Percentiles rank a stretch among this genome's conserved stretches.
These are phyloP conservation scores for Hirsutella minnesotensis DNA, from an alignment of 2,329 filamentous ascomycete species.

Conservation along the genomic window DNA sequence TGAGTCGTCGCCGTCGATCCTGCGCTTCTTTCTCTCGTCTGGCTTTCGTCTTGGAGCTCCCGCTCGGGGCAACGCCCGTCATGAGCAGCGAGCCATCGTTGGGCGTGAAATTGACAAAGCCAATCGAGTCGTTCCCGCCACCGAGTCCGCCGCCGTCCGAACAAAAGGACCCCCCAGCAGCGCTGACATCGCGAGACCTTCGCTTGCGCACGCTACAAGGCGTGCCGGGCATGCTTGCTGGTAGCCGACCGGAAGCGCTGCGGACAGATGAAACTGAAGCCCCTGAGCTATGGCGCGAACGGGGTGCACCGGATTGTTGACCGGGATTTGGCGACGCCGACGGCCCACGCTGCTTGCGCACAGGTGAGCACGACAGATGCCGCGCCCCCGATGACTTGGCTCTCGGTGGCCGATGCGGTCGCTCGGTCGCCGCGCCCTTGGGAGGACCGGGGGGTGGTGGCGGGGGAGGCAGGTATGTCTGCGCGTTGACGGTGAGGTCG, in stretches of 20 bases:
- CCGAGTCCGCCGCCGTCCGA: conserved; percentile 10
- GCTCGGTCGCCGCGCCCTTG: conserved; percentile 16
- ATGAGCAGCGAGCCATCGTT: conserved; percentile 68
- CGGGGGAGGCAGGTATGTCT: conserved; percentile 23
- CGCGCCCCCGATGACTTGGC: conserved; percentile 43
- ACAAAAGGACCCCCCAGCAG: not conserved
- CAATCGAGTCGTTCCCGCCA: not conserved
- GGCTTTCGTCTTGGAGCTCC: conserved; percentile 90
- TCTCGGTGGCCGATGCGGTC: conserved; percentile 33
- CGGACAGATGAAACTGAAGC: conserved; percentile 22
- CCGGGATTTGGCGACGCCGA: conserved; percentile 28
- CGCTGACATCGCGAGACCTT: conserved; percentile 22
- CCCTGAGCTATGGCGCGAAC: conserved; percentile 27
- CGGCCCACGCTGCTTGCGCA: conserved; percentile 30
- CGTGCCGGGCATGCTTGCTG: conserved; percentile 24
- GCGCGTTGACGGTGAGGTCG: conserved; percentile 19
- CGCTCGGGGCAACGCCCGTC: conserved; percentile 82
- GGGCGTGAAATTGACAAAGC: conserved; percentile 87
- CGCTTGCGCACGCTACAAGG: conserved; percentile 27
- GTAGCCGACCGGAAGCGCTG: conserved; percentile 21
- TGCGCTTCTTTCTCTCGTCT: conserved; percentile 75
- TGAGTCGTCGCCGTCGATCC: conserved; percentile 60
- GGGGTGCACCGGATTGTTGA: conserved; percentile 11
- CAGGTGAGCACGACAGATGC: conserved; percentile 27
- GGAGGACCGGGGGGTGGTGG: conserved; percentile 12